Evolutionary conservation across 192 early-diverging fungal genomes (phyloP), one percentile per base, ranked within the genome.

Genomic region (Umbelopsis ramanniana): DNA sequence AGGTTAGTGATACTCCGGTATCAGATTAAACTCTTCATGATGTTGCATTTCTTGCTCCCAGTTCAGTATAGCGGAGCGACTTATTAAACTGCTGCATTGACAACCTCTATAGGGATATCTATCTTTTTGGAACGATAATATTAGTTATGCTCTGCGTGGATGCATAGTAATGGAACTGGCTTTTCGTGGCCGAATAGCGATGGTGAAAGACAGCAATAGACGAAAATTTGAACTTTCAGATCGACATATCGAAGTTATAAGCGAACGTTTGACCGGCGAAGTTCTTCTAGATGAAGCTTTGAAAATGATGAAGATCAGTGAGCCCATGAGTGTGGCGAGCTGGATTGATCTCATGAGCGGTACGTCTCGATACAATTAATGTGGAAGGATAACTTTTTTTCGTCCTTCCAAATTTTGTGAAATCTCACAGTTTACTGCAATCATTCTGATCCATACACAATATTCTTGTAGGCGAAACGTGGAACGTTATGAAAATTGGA

Each of bases 271-370:
- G 33, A 99, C 97, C 3, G 95, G 95, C 19, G 97, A 99, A 81
- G 96, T 98, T 2, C 85, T 99, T 15, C 79, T 99, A 76, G 97
- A 99, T 81, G 97, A 99, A 75, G 92, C 96, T 19, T 79, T 99
- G 52, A 91, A 90, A 71, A 87, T 93, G 78, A 96, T 99, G 75
- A 95, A 94, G 78, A 81, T 85, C n/a, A 96, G 95, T 52, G 90
- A 90, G 55, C 85, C 85, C 48, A 91, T 95, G 80, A 91, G 88
- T 54, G 94, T 99, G 10, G 86, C 89, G 10, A 92, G 86, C 68
- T 99, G 97, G 97, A 98, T 99, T 82, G 97, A 99, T 84, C 76
- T 99, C 52, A 85, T 99, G 91, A 97, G 96, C 79, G 97, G 94
- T 96, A 80, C 1, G 17, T 17, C 14, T 63, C 24, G 21, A 55